Base-by-base conservation (phyloP, 768 basidiomycete species). In the Boletus sp. region DNA sequence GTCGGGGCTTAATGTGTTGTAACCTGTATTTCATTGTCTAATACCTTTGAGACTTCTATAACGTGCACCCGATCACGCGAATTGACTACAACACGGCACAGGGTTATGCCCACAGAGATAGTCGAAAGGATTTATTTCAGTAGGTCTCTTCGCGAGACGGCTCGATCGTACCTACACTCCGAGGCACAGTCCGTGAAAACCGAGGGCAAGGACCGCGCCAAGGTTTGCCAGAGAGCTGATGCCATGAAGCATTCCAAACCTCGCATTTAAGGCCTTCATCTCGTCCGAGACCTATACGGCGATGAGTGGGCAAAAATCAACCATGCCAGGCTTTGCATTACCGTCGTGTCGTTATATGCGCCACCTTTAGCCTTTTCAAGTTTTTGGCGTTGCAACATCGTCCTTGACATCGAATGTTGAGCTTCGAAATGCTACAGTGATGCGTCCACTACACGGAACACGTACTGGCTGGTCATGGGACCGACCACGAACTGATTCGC, bases 311-410 rank as follows among this genome's bases (percentile, higher is more conserved):
- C 29, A 61, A 46, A 56, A 40, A 62, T 55, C 41, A 50, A 29
- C 20, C 9, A 45, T 56, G 15, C 39, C 14, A 47, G 42, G 39
- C 36, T 54, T 53, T 50, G 47, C 76, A 79, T 64, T 74, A 92
- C 91, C 42, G 78, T 82, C 32, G 81, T 72, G 52, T 89, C 87
- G 63, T 80, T 85, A 68, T 86, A 83, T 17, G 71, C 64, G 70
- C 86, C 88, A 11, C 85, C 84, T 70, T 91, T 88, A 45, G 83
- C 78, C 64, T 90, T 88, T 75, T 93, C 89, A 56, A 86, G 74
- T 59, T 77, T 83, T 48, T 89, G 85, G 54, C 90, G 79, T 69
- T 85, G 71, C 68, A 87, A 85, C 87, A 89, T 89, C n/a, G 84
- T 83, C 70, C 89, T 90, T 47, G 32, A 40, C 37, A 35, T 39